Evolutionary conservation across 1,284 basidiomycete genomes (phyloP).

Genomic region (Wallemia ichthyophaga): DNA sequence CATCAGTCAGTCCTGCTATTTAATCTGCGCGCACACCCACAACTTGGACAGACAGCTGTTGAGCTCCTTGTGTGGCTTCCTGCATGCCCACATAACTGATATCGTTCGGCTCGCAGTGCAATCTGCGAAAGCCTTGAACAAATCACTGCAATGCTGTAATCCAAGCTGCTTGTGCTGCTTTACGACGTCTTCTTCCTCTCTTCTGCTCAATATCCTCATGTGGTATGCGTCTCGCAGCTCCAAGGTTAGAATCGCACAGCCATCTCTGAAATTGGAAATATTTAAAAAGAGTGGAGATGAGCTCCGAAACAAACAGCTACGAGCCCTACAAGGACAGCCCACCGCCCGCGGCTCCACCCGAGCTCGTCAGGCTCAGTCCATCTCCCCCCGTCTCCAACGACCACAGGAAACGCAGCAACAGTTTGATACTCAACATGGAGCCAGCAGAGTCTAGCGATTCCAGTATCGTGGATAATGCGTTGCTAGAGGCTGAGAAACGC

Average conservation of each 20-base stretch:
- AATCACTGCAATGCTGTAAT: neutral
- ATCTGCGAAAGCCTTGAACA: neutral
- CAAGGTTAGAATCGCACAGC: too few relatives aligned
- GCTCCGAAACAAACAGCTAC: neutral
- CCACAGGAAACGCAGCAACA: neutral
- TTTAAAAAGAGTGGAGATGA: neutral
- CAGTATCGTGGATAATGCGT: neutral
- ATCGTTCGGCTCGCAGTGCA: neutral
- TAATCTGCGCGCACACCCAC: neutral
- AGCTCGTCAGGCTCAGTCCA: neutral
- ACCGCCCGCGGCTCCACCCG: neutral
- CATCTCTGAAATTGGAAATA: neutral
- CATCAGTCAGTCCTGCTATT: too few relatives aligned
- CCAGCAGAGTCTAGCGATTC: neutral
- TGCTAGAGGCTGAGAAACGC: slow-evolving; percentile 7
- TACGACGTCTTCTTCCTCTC: neutral
- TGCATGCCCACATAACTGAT: neutral
- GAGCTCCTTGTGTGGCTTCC: neutral
- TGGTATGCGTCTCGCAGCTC: neutral
- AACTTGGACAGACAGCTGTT: neutral
- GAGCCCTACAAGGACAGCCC: slow-evolving; percentile 1
- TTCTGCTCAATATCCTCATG: neutral
- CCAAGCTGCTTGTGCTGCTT: neutral
- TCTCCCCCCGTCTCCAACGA: neutral
- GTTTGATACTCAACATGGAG: neutral